A percentile compares a stretch with the other conserved stretches of the same genome.
These are phyloP conservation scores for Ophiognomonia clavigignenti-juglandacearum DNA, from an alignment of 2,329 filamentous ascomycete genomes.

Conservation along the genomic window DNA sequence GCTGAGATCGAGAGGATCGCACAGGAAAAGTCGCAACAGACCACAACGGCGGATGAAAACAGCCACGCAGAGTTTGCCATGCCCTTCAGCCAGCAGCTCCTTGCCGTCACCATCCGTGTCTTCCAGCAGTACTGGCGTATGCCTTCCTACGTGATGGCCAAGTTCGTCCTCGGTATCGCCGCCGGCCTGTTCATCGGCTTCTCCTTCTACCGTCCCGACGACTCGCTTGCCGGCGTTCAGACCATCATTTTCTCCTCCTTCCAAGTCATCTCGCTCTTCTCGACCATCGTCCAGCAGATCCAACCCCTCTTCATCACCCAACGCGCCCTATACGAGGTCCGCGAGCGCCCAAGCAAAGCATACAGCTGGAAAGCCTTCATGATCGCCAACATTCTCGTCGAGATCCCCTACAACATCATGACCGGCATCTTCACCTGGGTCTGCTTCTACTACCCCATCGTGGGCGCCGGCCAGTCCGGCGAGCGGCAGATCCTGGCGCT, in stretches of 20 bases:
- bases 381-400: constrained; percentile 65
- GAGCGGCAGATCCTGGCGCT: constrained; percentile 62
- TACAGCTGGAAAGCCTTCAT: constrained; percentile 76
- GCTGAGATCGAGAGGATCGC: constrained; percentile 62
- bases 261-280: constrained; percentile 71
- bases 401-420: constrained; percentile 66
- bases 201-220: constrained; percentile 55
- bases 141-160: constrained; percentile 73
- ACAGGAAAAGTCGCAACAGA: constrained; percentile 34
- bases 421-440: constrained; percentile 59
- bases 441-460: constrained; percentile 64
- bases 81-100: constrained; percentile 62
- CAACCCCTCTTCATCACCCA: constrained; percentile 75
- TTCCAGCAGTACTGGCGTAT: constrained; percentile 84
- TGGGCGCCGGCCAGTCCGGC: constrained; percentile 38
- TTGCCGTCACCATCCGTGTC: constrained; percentile 60
- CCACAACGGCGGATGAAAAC: constrained; percentile 16
- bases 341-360: constrained; percentile 67
- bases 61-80: constrained; percentile 69
- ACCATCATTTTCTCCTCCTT: constrained; percentile 72
- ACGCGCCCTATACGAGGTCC: constrained; percentile 70
- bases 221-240: constrained; percentile 64
- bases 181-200: constrained; percentile 70
- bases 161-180: constrained; percentile 55
- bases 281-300: constrained; percentile 63